A percentile compares a stretch with the other conserved stretches of the same genome.
Evolutionary conservation across 2,329 filamentous ascomycete genomes (phyloP).

Genomic region (Didymosphaeria variabile): DNA sequence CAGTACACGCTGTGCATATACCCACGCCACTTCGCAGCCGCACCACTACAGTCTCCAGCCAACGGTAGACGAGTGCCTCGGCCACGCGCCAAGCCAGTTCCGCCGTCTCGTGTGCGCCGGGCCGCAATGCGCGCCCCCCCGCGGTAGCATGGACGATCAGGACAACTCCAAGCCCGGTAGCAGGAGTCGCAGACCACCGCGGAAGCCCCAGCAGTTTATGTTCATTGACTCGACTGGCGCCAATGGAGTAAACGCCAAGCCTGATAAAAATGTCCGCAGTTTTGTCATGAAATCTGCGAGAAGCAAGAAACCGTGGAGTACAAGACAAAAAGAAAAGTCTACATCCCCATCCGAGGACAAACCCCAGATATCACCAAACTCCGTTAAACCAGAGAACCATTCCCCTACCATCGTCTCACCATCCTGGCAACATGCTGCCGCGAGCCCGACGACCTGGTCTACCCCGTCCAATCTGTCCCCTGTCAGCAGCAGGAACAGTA

Average conservation of each 20-base stretch:
- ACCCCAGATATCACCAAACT: conserved; percentile 1
- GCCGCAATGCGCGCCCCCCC: conserved; percentile 17
- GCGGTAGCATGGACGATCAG: conserved; percentile 16
- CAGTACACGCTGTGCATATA: conserved; percentile 3
- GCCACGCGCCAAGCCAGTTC: conserved; percentile 16
- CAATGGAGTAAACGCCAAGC: conserved; percentile 41
- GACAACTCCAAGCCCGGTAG: conserved; percentile 13
- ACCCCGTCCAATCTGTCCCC: conserved; percentile 24
- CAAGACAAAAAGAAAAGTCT: conserved; percentile 37
- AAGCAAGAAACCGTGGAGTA: conserved; percentile 44
- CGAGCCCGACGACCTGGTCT: conserved; percentile 20
- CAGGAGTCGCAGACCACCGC: conserved; percentile 19
- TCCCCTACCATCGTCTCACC: conserved; percentile 1
- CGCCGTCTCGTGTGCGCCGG: conserved; percentile 10
- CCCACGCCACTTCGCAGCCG: conserved; percentile 10
- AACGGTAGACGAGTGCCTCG: conserved; percentile 5
- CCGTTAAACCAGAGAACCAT: conserved; percentile 11
- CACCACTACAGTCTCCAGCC: conserved; percentile 6
- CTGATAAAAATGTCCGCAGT: conserved; percentile 42
- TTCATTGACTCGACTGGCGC: conserved; percentile 44
- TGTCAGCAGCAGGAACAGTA: conserved; percentile 27
- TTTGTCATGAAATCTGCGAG: conserved; percentile 49
- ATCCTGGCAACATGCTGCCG: conserved; percentile 16
- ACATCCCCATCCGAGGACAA: conserved; percentile 11
- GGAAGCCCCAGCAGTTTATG: conserved; percentile 40